phyloP scores from a whole-genome alignment of 441 rosid species.

The Arabidopsis lyrata region DNA sequence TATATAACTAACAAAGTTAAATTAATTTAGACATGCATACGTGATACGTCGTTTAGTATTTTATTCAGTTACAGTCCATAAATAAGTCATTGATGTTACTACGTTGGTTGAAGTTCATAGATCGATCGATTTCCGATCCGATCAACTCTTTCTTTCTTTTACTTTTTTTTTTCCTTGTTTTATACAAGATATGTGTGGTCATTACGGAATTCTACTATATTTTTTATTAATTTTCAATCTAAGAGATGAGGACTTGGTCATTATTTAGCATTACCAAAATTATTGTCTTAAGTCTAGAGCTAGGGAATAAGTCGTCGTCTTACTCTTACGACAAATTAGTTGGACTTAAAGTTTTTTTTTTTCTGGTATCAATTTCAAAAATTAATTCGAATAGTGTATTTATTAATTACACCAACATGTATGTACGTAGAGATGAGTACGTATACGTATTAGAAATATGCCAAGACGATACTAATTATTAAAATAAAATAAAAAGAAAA shows the following conservation, averaged over 20 bases:
- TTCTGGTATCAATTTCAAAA: neutral
- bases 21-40: neutral
- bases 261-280: neutral
- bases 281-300: slow-evolving; percentile 27
- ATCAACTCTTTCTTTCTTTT: neutral
- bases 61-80: neutral
- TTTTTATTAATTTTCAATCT: neutral
- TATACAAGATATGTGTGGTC: neutral
- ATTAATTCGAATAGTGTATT: slow-evolving; percentile 10
- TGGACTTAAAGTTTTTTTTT: slow-evolving; percentile 31
- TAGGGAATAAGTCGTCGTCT: slow-evolving; percentile 16
- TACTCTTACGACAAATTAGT: slow-evolving; percentile 33
- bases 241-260: slow-evolving; percentile 17
- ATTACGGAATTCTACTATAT: neutral
- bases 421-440: slow-evolving; percentile 38
- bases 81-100: neutral
- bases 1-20: neutral
- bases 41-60: neutral
- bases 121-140: neutral
- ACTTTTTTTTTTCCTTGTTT: neutral
- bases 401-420: slow-evolving; percentile 9
- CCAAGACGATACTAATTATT: neutral
- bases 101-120: neutral
- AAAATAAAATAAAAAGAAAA: neutral
- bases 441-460: slow-evolving; percentile 27